These are phyloP conservation scores for Agaricus blazei DNA, from an alignment of 768 basidiomycete genomes.

Conservation along the genomic window DNA sequence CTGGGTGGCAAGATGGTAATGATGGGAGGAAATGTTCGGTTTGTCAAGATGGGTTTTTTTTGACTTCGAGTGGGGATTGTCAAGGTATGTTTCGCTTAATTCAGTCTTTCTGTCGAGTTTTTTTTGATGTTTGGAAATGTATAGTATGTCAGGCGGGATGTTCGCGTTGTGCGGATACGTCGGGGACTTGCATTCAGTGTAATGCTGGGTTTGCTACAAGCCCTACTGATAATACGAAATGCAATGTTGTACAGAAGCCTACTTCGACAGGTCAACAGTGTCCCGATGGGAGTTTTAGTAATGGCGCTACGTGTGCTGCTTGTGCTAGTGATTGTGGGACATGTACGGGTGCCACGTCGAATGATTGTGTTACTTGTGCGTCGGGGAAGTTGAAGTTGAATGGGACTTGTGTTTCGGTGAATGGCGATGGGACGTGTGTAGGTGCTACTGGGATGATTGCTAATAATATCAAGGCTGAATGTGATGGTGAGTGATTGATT, in stretches of 20 bases:
- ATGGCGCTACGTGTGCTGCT: constrained; percentile 43
- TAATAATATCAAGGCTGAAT: constrained; percentile 78
- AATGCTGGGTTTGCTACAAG: constrained; percentile 64
- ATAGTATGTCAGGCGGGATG: constrained; percentile 75
- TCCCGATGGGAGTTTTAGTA: constrained; percentile 58
- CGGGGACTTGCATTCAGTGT: constrained; percentile 72
- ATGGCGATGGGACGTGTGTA: constrained; percentile 67
- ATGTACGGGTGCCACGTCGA: constrained; percentile 64
- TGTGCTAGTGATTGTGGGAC: constrained; percentile 69
- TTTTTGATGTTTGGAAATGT: background rate
- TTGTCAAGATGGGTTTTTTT: constrained; percentile 75
- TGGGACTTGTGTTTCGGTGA: constrained; percentile 64
- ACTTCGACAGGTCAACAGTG: constrained; percentile 53
- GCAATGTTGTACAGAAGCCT: constrained; percentile 46
- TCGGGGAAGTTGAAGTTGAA: constrained; percentile 57
- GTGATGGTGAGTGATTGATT: constrained; percentile 59
- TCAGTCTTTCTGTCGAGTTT: background rate
- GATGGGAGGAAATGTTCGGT: constrained; percentile 76
- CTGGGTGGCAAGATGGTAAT: constrained; percentile 66
- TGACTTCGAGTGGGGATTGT: constrained; percentile 65
- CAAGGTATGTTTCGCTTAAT: constrained; percentile 40
- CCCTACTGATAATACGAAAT: constrained; percentile 61
- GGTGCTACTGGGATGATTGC: constrained; percentile 62
- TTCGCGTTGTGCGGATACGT: constrained; percentile 56
- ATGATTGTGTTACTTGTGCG: constrained; percentile 67